A percentile compares a stretch with the other conserved stretches of the same genome.
Evolutionary conservation across 2,329 filamentous ascomycete species (phyloP).

Genomic region (Penicillium sp.): DNA sequence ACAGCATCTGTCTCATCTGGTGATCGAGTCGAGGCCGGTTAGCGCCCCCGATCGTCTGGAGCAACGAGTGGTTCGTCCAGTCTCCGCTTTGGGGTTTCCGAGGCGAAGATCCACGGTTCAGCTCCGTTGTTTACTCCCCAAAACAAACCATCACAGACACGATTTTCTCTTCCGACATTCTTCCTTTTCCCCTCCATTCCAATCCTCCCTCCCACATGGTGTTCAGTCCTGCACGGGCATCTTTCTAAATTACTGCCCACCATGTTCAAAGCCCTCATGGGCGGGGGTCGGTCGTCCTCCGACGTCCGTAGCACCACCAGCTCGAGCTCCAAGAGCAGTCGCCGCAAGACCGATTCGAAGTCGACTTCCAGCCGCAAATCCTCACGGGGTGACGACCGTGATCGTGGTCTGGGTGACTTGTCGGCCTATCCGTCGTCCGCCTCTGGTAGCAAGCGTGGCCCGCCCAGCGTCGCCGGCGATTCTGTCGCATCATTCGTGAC

Average conservation of each 20-base stretch:
- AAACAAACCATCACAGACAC: conserved; percentile 26
- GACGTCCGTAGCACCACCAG: conserved; percentile 29
- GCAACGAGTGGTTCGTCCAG: conserved; percentile 21
- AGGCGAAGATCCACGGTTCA: conserved; percentile 31
- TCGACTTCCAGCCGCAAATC: conserved; percentile 37
- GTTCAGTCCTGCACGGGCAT: conserved; percentile 20
- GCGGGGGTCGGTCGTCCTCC: conserved; percentile 33
- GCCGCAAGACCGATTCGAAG: conserved; percentile 32
- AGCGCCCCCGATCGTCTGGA: conserved; percentile 31
- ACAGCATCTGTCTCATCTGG: background rate
- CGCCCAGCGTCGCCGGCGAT: conserved; percentile 26
- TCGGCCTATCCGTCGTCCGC: conserved; percentile 24
- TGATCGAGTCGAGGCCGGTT: no score
- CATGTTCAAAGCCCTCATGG: conserved; percentile 39
- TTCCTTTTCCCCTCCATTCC: conserved; percentile 4
- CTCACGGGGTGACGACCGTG: conserved; percentile 45
- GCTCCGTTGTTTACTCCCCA: conserved; percentile 30
- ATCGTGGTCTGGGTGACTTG: conserved; percentile 36
- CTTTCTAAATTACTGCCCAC: conserved; percentile 27
- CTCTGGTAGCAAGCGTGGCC: conserved; percentile 24
- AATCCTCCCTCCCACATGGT: conserved; percentile 25
- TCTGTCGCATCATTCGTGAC: conserved; percentile 39
- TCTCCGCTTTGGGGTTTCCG: conserved; percentile 14
- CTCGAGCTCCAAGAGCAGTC: conserved; percentile 30
- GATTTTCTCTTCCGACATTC: conserved; percentile 6